These are phyloP conservation scores for Paecilomyces sp. DNA, from an alignment of 2,329 filamentous ascomycete genomes.

Conservation along the genomic window DNA sequence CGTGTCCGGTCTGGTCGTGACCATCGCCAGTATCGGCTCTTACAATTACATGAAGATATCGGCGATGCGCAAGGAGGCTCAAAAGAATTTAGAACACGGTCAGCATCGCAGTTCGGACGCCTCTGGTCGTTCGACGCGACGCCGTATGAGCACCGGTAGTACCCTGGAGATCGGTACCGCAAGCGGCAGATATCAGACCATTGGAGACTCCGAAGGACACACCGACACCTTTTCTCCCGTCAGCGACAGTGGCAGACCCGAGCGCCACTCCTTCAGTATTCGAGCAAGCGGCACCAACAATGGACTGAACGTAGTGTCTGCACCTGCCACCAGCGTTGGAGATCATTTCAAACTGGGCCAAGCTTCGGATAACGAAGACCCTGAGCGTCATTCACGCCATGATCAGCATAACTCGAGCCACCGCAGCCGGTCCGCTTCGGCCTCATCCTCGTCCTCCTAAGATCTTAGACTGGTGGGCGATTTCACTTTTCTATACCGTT, in stretches of 20 bases:
- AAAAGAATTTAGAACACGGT: constrained; percentile 29
- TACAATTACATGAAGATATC: constrained; percentile 95
- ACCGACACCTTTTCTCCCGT: background rate
- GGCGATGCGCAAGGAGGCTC: constrained; percentile 76
- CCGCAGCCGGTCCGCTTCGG: background rate
- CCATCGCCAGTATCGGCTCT: constrained; percentile 73
- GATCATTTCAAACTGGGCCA: constrained; percentile 7
- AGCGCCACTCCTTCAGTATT: constrained; percentile 24
- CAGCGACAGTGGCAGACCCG: background rate
- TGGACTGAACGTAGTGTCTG: constrained; percentile 18
- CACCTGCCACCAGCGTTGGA: constrained; percentile 22
- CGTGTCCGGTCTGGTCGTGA: constrained; percentile 77
- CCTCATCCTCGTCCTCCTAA: background rate
- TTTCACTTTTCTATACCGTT: constrained; percentile 12
- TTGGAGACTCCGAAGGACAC: constrained; percentile 15
- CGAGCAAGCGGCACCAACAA: constrained; percentile 23
- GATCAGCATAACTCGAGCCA: background rate
- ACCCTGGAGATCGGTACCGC: constrained; percentile 3
- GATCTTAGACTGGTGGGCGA: constrained; percentile 5
- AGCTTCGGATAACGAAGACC: background rate
- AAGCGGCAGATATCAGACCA: constrained; percentile 17
- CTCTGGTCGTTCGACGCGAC: constrained; percentile 10
- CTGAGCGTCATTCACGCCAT: background rate
- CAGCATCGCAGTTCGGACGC: constrained; percentile 19
- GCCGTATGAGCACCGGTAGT: constrained; percentile 2